A percentile compares a stretch with the other conserved stretches of the same genome.
Evolutionary conservation across 345 rosid genomes (phyloP).

Genomic region (Heritiera littoralis): DNA sequence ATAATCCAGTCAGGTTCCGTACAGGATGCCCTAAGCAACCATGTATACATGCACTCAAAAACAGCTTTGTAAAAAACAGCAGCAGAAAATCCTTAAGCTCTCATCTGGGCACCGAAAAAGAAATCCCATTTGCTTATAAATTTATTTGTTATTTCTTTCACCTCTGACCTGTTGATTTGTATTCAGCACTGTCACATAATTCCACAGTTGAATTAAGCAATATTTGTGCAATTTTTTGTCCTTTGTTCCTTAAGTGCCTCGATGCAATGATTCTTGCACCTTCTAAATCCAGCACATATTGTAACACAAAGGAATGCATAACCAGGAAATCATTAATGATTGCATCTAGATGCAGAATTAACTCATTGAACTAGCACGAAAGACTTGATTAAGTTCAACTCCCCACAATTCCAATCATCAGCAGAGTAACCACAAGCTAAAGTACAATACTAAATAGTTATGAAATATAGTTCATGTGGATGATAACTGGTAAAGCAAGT

Average conservation of each 20-base stretch:
- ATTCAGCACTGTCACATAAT: constrained; percentile 23
- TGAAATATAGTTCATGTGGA: background rate
- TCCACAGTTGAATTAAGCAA: constrained; percentile 21
- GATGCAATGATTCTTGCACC: background rate
- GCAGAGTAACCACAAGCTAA: background rate
- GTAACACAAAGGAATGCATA: background rate
- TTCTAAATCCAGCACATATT: background rate
- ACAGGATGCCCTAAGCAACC: constrained; percentile 8
- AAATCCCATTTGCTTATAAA: constrained; percentile 26
- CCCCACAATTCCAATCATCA: background rate
- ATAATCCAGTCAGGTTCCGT: constrained; percentile 19
- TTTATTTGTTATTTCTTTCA: constrained; percentile 30
- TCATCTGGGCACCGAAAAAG: constrained; percentile 1
- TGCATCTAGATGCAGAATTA: background rate
- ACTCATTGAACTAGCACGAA: background rate
- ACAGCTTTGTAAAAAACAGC: constrained; percentile 34
- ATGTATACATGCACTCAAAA: constrained; percentile 20
- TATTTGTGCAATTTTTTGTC: constrained; percentile 21
- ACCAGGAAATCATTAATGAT: background rate
- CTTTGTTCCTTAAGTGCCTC: background rate
- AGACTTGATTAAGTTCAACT: background rate
- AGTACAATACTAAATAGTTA: background rate
- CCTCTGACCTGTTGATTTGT: constrained; percentile 20
- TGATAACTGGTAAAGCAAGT: background rate
- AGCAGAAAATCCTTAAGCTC: constrained; percentile 19